A percentile compares a stretch with the other conserved stretches of the same genome.
These are phyloP conservation scores for Amanita exitialis DNA, from an alignment of 768 basidiomycete genomes.

Conservation along the genomic window DNA sequence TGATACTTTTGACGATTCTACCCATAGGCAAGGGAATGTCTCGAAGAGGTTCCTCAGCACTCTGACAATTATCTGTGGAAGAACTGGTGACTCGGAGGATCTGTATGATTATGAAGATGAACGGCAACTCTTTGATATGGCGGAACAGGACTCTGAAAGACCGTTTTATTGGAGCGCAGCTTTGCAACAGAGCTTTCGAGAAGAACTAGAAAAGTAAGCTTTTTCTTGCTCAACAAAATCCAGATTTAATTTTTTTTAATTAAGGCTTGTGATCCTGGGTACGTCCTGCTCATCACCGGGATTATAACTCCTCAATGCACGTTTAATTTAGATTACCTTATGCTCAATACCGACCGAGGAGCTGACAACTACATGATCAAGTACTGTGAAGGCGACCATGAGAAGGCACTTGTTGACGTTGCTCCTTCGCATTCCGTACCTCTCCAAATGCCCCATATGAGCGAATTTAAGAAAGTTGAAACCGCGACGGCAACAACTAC, in stretches of 20 bases:
- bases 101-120: conserved; percentile 68
- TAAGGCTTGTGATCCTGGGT: conserved; percentile 79
- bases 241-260: conserved; percentile 9
- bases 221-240: background rate
- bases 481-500: conserved; percentile 20
- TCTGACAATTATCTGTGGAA: conserved; percentile 76
- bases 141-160: conserved; percentile 42
- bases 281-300: conserved; percentile 3
- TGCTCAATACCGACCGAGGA: conserved; percentile 86
- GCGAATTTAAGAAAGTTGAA: conserved; percentile 45
- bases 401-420: conserved; percentile 68
- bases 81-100: conserved; percentile 67
- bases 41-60: conserved; percentile 61
- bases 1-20: conserved; percentile 81
- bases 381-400: conserved; percentile 74
- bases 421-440: conserved; percentile 63
- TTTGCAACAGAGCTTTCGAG: conserved; percentile 74
- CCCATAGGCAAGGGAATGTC: conserved; percentile 60
- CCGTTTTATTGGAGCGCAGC: conserved; percentile 79
- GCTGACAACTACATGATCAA: conserved; percentile 93
- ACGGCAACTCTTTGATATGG: conserved; percentile 54
- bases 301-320: conserved; percentile 1
- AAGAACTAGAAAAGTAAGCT: conserved; percentile 79
- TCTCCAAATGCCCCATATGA: conserved; percentile 66
- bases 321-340: conserved; percentile 59